Base-by-base conservation (phyloP, 75 land plant genomes). In the Picea sitchensis region DNA sequence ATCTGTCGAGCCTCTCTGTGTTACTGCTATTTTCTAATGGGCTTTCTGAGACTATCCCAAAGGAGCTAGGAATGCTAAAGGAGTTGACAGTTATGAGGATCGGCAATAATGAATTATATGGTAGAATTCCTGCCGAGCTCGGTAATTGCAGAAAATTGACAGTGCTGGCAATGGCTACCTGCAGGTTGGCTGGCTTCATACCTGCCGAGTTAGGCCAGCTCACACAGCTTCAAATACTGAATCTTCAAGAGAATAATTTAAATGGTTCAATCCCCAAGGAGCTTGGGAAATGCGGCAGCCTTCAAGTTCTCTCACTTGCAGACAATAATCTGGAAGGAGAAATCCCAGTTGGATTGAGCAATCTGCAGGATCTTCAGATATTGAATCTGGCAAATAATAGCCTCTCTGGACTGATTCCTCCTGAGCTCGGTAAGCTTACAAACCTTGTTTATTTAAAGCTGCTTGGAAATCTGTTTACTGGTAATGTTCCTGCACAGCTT, bases 361-460 rank as follows among this genome's bases (percentile, higher is more conserved):
- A 32, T 23, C 81, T 94, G 13, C 54, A 78, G 30, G 38, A 80
- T 13, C 65, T 91, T 54, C 77, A 83, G 51, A 76, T 80, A 58
- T 58, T 91, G 9, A 89, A 91, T 71, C 21, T 91, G 73, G 91
- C 87, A 5, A 89, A 91, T 71, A 91, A 94, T 83, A 94, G 85
- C 71, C 76, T 94, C 56, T 81, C 87, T 58, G 97, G 97, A 1
- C 63, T 73, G 13, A 89, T 94, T 61, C 97, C 97, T 17, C 14
- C 23, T 1, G 86, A 90, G 59, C 81, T 94, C 20, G 88, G 91
- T 38, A 78, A 74, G 56, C 87, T 91, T 20, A 81, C 76, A 14
- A 82, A 73, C 59, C 77, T 91, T 80, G 75, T 32, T 56, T 87
- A 86, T 69, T 81, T 91, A 80, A 87, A 82, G 79, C 69, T 93